These are phyloP conservation scores for Gossypium armourianum DNA, from an alignment of 441 rosid species.

Conservation along the genomic window DNA sequence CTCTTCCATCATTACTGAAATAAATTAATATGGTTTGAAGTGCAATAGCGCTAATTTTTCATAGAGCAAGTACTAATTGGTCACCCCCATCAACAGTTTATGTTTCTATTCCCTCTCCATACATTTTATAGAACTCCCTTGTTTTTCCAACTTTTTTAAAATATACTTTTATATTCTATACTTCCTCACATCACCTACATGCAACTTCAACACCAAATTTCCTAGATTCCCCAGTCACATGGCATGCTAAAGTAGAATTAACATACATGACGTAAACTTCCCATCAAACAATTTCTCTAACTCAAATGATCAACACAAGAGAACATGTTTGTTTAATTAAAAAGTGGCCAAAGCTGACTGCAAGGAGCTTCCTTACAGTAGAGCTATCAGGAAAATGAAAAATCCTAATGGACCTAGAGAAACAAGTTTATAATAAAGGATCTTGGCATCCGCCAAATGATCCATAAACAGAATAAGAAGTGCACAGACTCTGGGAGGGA, in stretches of 20 bases:
- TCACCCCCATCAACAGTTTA: not conserved
- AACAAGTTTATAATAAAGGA: not conserved
- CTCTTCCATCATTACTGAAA: not conserved
- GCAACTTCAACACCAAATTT: not conserved
- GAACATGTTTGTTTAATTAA: not conserved
- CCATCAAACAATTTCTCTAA: not conserved
- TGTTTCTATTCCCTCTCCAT: not conserved
- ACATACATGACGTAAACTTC: not conserved
- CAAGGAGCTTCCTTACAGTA: slow-evolving; percentile 6
- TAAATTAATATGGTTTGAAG: not conserved
- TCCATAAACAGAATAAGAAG: not conserved
- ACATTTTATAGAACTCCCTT: not conserved
- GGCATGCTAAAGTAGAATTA: not conserved
- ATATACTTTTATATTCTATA: not conserved
- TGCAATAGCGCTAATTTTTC: not conserved
- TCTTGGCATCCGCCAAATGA: not conserved
- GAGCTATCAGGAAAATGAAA: not conserved
- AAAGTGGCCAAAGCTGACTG: not conserved
- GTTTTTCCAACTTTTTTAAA: not conserved
- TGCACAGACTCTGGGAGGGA: not conserved
- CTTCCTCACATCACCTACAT: not conserved
- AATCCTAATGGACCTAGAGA: not conserved
- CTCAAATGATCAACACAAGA: not conserved
- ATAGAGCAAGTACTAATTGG: not conserved
- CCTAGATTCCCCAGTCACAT: not conserved